Evolutionary conservation across 306 rosid species (phyloP).

Genomic region (Acmispon strigosus): DNA sequence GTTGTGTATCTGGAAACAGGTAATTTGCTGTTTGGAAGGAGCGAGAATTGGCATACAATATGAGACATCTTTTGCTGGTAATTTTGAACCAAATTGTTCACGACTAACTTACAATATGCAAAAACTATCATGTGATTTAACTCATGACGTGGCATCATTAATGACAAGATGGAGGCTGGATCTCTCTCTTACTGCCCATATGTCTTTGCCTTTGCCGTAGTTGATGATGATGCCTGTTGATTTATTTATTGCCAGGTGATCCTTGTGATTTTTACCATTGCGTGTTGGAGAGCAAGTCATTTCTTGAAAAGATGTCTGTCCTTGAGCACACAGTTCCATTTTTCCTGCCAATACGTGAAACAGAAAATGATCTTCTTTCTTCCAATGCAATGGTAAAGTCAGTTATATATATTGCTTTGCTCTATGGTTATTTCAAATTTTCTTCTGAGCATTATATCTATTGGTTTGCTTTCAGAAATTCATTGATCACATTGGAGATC

Average conservation of each 20-base stretch:
- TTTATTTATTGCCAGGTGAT: conserved; percentile 58
- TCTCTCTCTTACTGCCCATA: neutral
- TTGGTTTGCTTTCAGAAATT: conserved; percentile 65
- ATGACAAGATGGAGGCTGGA: conserved; percentile 25
- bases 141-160: neutral
- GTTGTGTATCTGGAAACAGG: conserved; percentile 43
- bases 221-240: conserved; percentile 3
- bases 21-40: conserved; percentile 88
- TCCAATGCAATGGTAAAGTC: conserved; percentile 81
- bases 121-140: neutral
- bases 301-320: conserved; percentile 93
- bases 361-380: conserved; percentile 83
- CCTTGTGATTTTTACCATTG: conserved; percentile 79
- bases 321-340: conserved; percentile 89
- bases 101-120: neutral
- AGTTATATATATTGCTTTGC: conserved; percentile 28
- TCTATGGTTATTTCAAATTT: conserved; percentile 16
- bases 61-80: conserved; percentile 94
- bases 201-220: conserved; percentile 14
- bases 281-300: conserved; percentile 92
- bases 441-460: conserved; percentile 7
- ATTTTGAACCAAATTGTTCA: conserved; percentile 18
- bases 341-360: conserved; percentile 78
- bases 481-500: conserved; percentile 90
- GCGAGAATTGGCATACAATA: conserved; percentile 86